These are phyloP conservation scores for Apiospora aurea DNA, from an alignment of 2,329 filamentous ascomycete genomes.

Conservation along the genomic window DNA sequence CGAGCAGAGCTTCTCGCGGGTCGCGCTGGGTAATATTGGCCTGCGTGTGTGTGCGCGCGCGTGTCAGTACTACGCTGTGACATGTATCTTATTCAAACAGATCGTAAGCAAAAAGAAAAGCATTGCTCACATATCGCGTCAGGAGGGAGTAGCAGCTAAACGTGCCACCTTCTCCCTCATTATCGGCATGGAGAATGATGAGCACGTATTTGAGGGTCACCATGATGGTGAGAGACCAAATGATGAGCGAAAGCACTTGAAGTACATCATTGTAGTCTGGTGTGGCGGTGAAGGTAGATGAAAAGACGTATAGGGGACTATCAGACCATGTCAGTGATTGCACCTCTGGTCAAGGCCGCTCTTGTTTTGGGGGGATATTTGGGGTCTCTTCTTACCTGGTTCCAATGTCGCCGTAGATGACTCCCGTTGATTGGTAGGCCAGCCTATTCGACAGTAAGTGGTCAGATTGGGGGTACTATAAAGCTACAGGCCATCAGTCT, in stretches of 20 bases:
- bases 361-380: neutral
- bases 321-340: conserved; percentile 27
- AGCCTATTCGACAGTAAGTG: conserved; percentile 47
- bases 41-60: conserved; percentile 36
- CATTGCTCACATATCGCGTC: conserved; percentile 59
- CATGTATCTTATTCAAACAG: no score
- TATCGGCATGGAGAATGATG: conserved; percentile 70
- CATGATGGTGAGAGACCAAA: conserved; percentile 74
- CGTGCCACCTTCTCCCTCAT: conserved; percentile 75
- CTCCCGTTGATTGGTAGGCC: conserved; percentile 69
- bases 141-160: conserved; percentile 73
- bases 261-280: conserved; percentile 66
- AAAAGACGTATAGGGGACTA: conserved; percentile 74
- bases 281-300: conserved; percentile 66
- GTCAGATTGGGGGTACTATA: neutral
- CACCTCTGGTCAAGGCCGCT: neutral
- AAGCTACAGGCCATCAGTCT: conserved; percentile 13
- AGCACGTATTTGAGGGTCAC: conserved; percentile 74
- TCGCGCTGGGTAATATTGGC: conserved; percentile 67
- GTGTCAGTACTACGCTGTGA: neutral
- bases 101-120: neutral
- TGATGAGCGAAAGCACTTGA: conserved; percentile 70
- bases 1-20: conserved; percentile 59
- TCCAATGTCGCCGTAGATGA: conserved; percentile 75
- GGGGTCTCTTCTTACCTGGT: conserved; percentile 41